phyloP scores from a whole-genome alignment of 2,329 filamentous ascomycete genomes.

The Aspergillus phoenicis region DNA sequence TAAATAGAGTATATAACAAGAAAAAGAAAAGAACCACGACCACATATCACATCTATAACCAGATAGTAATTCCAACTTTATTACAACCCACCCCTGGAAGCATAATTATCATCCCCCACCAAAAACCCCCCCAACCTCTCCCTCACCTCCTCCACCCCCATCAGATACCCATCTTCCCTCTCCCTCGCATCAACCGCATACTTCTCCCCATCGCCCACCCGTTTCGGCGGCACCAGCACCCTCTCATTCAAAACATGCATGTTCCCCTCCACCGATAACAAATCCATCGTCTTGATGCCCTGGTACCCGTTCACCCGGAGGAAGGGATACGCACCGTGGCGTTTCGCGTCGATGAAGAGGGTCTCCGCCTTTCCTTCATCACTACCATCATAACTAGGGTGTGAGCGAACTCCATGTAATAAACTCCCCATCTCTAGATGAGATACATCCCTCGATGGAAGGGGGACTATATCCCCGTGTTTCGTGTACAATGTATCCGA shows the following conservation, averaged over 20 bases:
- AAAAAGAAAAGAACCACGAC: no score
- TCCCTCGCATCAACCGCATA: constrained; percentile 8
- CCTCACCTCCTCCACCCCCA: constrained; percentile 26
- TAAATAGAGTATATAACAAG: no score
- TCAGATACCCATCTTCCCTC: constrained; percentile 21
- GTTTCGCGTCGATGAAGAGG: constrained; percentile 69
- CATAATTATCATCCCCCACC: neutral
- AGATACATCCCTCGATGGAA: no score
- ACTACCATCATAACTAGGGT: constrained; percentile 70
- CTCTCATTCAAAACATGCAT: constrained; percentile 70
- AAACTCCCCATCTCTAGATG: no score
- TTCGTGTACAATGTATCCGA: constrained; percentile 71
- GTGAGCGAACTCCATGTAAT: neutral
- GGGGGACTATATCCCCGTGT: constrained; percentile 33
- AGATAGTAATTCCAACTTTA: neutral
- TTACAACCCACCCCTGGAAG: neutral
- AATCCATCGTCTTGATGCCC: constrained; percentile 68
- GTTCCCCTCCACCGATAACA: constrained; percentile 75
- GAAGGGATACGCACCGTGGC: constrained; percentile 66
- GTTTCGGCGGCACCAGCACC: constrained; percentile 76
- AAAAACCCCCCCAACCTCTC: constrained; percentile 22
- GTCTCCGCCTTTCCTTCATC: constrained; percentile 55
- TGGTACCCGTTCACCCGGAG: constrained; percentile 77
- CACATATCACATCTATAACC: constrained; percentile 5
- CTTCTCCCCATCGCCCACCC: constrained; percentile 22